Evolutionary conservation across 805 yeast genomes (phyloP).

Genomic region (Priceomyces melissophilus): DNA sequence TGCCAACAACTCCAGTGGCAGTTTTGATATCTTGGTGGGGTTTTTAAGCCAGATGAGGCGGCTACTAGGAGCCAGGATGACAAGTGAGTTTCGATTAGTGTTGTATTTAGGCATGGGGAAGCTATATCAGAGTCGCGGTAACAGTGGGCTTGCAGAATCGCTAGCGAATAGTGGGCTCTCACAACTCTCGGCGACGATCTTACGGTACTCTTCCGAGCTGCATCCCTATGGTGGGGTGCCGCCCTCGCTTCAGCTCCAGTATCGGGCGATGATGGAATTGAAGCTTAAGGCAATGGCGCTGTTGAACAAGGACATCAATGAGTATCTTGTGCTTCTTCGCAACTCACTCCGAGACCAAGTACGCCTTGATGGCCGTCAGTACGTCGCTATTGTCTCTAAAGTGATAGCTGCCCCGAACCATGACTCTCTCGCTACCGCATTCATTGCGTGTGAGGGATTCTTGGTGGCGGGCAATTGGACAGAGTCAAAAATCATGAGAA

Average conservation of each 20-base stretch:
- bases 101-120: slow-evolving; percentile 28
- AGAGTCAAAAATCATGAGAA: slow-evolving; percentile 19
- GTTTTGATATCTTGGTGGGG: slow-evolving; percentile 22
- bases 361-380: slow-evolving; percentile 18
- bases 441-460: slow-evolving; percentile 26
- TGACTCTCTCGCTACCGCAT: slow-evolving; percentile 10
- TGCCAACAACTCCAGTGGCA: slow-evolving; percentile 12
- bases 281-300: slow-evolving; percentile 12
- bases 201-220: slow-evolving; percentile 13
- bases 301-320: slow-evolving; percentile 5
- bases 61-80: slow-evolving; percentile 18
- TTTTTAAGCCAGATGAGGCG: slow-evolving; percentile 26
- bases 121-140: slow-evolving; percentile 22
- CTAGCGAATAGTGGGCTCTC: slow-evolving; percentile 24
- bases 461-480: slow-evolving; percentile 30
- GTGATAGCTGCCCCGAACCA: neutral
- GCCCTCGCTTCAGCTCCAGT: slow-evolving; percentile 14
- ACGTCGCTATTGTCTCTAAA: slow-evolving; percentile 11
- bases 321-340: slow-evolving; percentile 9
- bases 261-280: slow-evolving; percentile 14
- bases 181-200: slow-evolving; percentile 18
- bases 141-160: slow-evolving; percentile 17
- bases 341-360: slow-evolving; percentile 8
- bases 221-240: slow-evolving; percentile 13
- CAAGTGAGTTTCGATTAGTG: slow-evolving; percentile 20